Evolutionary conservation across 371 early-diverging fungal species (phyloP), one percentile per base, ranked within the genome.

Genomic region (Apophysomyces ossiformis): DNA sequence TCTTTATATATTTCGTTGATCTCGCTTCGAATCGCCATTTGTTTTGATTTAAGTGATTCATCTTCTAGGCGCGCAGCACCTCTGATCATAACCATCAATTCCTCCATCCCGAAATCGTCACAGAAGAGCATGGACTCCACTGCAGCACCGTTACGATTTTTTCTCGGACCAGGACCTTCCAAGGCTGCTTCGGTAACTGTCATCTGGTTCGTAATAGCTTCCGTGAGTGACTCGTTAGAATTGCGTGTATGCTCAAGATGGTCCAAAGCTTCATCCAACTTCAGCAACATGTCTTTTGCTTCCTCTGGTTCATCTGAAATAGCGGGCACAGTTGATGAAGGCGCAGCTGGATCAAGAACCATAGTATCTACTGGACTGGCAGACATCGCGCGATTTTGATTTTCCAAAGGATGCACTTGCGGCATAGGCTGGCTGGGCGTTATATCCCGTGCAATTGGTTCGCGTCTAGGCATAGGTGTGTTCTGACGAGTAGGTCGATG

Each of bases 31-130:
- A 80, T 64, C 2, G 65, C 9, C 43, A 41, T 44, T 13, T 32
- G 43, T 58, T 36, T 65, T 41, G 11, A 16, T 44, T 37, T 50
- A 26, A 8, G 7, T 8, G 57, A 36, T 11, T 43, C 50, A 16
- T 62, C 46, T 61, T 74, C 69, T n/a, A 57, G 38, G 35, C 72
- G 61, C 13, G 76, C 76, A 13, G 78, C 76, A 21, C 79, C 84
- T 41, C 84, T 72, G 38, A 84, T 79, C 21, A 84, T 61, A 1
- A 78, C 71, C 84, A 84, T 84, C 11, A 84, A 45, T 46, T 81
- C 84, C 43, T 84, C 78, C 72, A 84, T 74, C 37, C 84, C 81
- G 70, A 84, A 81, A 60, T 84, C 81, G 61, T 81, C 73, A 41
- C 73, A 75, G 35, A 77, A 78, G n/a, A 79, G 54, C 67, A 73